Evolutionary conservation across 345 rosid genomes (phyloP).

Genomic region (Corchorus olitorius): DNA sequence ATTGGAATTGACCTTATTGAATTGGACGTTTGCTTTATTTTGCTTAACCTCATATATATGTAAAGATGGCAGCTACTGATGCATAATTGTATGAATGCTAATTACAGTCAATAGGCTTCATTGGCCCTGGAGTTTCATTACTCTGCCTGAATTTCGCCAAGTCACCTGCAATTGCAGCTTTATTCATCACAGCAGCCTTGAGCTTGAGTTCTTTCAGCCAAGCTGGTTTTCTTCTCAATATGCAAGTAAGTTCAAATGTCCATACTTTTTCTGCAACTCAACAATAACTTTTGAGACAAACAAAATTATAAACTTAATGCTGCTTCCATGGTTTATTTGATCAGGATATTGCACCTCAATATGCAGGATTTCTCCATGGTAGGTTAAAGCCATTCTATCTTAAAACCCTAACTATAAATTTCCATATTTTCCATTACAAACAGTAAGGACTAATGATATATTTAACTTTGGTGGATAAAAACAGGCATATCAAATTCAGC

Average conservation of each 20-base stretch:
- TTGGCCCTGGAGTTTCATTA: conserved; percentile 83
- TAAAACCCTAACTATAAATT: background rate
- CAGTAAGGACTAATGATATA: background rate
- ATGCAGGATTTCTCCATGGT: conserved; percentile 91
- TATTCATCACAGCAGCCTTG: conserved; percentile 66
- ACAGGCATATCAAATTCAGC: conserved; percentile 84
- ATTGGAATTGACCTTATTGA: background rate
- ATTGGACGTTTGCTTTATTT: background rate
- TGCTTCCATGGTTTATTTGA: background rate
- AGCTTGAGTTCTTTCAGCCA: conserved; percentile 98
- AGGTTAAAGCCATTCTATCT: conserved; percentile 20
- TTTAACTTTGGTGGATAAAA: background rate
- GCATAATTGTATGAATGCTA: background rate
- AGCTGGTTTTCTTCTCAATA: conserved; percentile 95
- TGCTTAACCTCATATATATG: background rate
- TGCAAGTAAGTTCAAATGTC: conserved; percentile 61
- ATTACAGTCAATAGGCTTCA: conserved; percentile 77
- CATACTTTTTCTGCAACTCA: background rate
- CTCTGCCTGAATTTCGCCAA: conserved; percentile 78
- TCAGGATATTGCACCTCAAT: conserved; percentile 95
- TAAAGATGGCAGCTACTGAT: conserved; percentile 2
- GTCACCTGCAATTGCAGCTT: conserved; percentile 66
- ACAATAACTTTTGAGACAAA: background rate
- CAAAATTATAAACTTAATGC: too few species aligned
- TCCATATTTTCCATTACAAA: background rate